These are phyloP conservation scores for Blastobotrys mokoenaii DNA, from an alignment of 805 yeast species.

Conservation along the genomic window DNA sequence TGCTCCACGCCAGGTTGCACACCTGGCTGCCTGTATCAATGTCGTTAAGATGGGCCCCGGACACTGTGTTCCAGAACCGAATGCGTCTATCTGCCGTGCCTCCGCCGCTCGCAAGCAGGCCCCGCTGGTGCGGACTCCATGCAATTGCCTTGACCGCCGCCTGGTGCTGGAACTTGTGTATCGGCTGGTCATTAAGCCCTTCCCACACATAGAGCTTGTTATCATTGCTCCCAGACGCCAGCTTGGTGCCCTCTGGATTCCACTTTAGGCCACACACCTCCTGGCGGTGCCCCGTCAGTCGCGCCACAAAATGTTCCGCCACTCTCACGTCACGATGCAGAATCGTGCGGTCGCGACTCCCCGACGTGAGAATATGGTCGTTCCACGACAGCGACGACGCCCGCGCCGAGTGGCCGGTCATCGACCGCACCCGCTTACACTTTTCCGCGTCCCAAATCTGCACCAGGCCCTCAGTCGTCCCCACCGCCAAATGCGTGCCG, in stretches of 20 bases:
- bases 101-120: slow-evolving; percentile 90
- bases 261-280: slow-evolving; percentile 95
- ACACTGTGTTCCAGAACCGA: slow-evolving; percentile 85
- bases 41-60: slow-evolving; percentile 64
- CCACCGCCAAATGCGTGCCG: slow-evolving; percentile 91
- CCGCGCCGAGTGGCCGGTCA: slow-evolving; percentile 84
- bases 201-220: slow-evolving; percentile 84
- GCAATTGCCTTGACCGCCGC: slow-evolving; percentile 97
- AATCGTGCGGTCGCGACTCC: slow-evolving; percentile 77
- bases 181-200: slow-evolving; percentile 58
- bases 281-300: slow-evolving; percentile 71
- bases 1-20: slow-evolving; percentile 89
- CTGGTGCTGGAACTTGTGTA: slow-evolving; percentile 73
- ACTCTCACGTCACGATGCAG: slow-evolving; percentile 87
- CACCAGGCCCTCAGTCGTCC: slow-evolving; percentile 77
- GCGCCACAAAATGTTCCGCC: slow-evolving; percentile 69
- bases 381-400: slow-evolving; percentile 92
- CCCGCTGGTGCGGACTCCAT: slow-evolving; percentile 97
- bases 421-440: slow-evolving; percentile 73
- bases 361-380: slow-evolving; percentile 78
- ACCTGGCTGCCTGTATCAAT: slow-evolving; percentile 96
- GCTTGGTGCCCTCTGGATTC: slow-evolving; percentile 83
- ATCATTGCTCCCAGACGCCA: slow-evolving; percentile 95
- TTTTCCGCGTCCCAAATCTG: slow-evolving; percentile 92
- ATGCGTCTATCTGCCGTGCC: slow-evolving; percentile 91